A percentile compares a stretch with the other conserved stretches of the same genome.
Conservation (phyloP, 2,329 filamentous ascomycete species). For the Trichoderma breve region DNA sequence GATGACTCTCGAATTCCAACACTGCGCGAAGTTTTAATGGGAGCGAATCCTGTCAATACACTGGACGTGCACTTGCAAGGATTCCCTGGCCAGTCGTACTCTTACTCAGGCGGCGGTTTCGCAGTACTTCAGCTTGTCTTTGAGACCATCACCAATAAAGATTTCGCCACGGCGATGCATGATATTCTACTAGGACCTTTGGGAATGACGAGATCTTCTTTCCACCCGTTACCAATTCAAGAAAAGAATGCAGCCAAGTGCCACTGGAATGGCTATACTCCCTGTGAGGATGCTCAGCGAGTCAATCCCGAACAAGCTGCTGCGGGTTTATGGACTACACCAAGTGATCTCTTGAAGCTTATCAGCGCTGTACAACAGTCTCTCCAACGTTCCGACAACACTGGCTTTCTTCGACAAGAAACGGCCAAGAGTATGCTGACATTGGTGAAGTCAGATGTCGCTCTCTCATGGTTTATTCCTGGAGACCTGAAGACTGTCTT, state of each 20-base stretch:
- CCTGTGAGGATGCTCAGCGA: constrained; percentile 7
- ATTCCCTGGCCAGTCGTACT: constrained; percentile 17
- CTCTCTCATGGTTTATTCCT: constrained; percentile 24
- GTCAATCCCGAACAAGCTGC: constrained; percentile 22
- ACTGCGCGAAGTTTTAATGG: constrained; percentile 17
- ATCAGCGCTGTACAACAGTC: constrained; percentile 24
- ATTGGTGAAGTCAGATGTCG: constrained; percentile 18
- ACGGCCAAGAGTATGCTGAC: constrained; percentile 25
- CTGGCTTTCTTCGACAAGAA: constrained; percentile 18
- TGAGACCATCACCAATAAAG: constrained; percentile 19
- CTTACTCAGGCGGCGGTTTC: constrained; percentile 22
- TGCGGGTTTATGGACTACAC: constrained; percentile 27
- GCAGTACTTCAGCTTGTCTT: constrained; percentile 22
- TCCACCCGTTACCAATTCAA: constrained; percentile 4
- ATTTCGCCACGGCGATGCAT: constrained; percentile 18
- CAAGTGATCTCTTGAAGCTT: constrained; percentile 25
- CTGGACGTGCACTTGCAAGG: constrained; percentile 14
- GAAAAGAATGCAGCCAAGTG: constrained; percentile 19
- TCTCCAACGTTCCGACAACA: constrained; percentile 14
- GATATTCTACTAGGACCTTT: constrained; percentile 22
- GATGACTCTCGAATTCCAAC: constrained; percentile 1
- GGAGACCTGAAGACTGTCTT: constrained; percentile 17
- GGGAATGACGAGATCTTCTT: constrained; percentile 22
- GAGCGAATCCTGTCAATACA: constrained; percentile 20
- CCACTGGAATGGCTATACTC: constrained; percentile 16